A percentile compares a stretch with the other conserved stretches of the same genome.
Evolutionary conservation across 129 eudicot genomes (phyloP).

Genomic region (Escallonia herrerae): DNA sequence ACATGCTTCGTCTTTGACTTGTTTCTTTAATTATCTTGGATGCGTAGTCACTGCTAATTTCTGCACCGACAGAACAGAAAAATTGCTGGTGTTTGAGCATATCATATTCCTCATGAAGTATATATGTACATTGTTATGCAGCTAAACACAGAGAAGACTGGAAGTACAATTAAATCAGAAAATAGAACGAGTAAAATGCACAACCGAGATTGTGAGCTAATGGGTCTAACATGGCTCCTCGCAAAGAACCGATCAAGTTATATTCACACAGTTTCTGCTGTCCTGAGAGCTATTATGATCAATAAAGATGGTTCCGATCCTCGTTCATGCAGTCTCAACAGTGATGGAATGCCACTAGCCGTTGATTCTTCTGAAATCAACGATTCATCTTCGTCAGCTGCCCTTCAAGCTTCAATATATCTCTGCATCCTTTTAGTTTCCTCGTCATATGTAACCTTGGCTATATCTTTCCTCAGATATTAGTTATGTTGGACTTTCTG

Average conservation of each 20-base stretch:
- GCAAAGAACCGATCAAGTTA: slow-evolving; percentile 72
- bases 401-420: slow-evolving; percentile 10
- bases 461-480: slow-evolving; percentile 15
- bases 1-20: no score
- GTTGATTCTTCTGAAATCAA: slow-evolving; percentile 80
- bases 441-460: slow-evolving; percentile 18
- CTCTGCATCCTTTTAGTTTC: slow-evolving; percentile 18
- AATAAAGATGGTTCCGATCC: slow-evolving; percentile 37
- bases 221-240: slow-evolving; percentile 97
- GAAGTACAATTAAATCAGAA: slow-evolving; percentile 34
- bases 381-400: slow-evolving; percentile 34
- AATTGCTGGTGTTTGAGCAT: no score
- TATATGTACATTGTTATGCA: slow-evolving; percentile 20
- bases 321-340: slow-evolving; percentile 57
- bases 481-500: no score
- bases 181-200: slow-evolving; percentile 62
- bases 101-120: background rate
- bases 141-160: slow-evolving; percentile 44
- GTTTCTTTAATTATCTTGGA: no score
- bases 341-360: slow-evolving; percentile 85
- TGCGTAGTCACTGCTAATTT: no score
- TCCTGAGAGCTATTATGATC: slow-evolving; percentile 77
- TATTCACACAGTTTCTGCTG: slow-evolving; percentile 74
- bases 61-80: no score
- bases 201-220: slow-evolving; percentile 63